phyloP scores from a whole-genome alignment of 495 filamentous ascomycete genomes.

The Hypoxylon lenormandii region DNA sequence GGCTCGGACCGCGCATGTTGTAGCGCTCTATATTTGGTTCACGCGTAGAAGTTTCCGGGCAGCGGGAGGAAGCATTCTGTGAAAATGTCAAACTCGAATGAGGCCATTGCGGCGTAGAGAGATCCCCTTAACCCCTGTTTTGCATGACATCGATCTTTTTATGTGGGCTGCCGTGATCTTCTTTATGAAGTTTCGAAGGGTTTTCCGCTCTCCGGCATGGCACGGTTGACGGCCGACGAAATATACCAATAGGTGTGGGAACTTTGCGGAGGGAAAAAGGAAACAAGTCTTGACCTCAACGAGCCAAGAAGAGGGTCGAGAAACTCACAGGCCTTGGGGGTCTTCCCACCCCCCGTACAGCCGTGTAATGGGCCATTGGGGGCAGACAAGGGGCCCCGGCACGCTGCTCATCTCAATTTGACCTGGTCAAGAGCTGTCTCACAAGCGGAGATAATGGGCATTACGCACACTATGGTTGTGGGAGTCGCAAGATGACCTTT shows the following conservation, averaged over 20 bases:
- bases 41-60: conserved; percentile 9
- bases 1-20: conserved; percentile 38
- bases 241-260: conserved; percentile 44
- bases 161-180: conserved; percentile 37
- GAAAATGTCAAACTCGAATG: conserved; percentile 25
- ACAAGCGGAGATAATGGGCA: conserved; percentile 54
- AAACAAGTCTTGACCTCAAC: conserved; percentile 36
- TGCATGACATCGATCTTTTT: conserved; percentile 48
- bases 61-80: conserved; percentile 11
- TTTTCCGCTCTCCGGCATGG: conserved; percentile 42
- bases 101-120: conserved; percentile 39
- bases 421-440: conserved; percentile 50
- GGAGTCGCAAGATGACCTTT: conserved; percentile 48
- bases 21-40: conserved; percentile 30
- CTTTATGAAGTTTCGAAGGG: conserved; percentile 8
- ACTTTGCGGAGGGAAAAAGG: conserved; percentile 7
- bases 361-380: conserved; percentile 43
- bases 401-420: conserved; percentile 55
- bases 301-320: conserved; percentile 16
- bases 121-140: conserved; percentile 24
- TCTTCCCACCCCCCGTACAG: conserved; percentile 8
- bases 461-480: conserved; percentile 41
- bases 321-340: conserved; percentile 43
- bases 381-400: conserved; percentile 47
- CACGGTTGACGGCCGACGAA: conserved; percentile 40